Evolutionary conservation across 202 grass and related monocot species (phyloP), one percentile per base, ranked within the genome.

Genomic region (Carex sylvatica): DNA sequence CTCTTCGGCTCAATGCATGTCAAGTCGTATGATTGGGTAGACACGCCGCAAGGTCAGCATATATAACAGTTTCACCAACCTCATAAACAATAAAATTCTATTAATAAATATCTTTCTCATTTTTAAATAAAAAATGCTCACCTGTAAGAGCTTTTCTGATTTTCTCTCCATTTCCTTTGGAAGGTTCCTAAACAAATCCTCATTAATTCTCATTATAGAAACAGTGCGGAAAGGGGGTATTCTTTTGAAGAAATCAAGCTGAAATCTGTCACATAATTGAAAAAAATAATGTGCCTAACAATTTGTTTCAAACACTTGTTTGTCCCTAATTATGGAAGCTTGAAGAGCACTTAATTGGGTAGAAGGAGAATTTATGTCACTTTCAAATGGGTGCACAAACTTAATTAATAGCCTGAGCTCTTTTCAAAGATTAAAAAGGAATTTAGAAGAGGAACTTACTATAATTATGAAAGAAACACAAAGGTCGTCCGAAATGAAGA

Each of bases 1-100:
- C 89, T 97, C 14, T 84, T 94, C 0, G 94, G 94, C 3, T 86
- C 91, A 0, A 90, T 97, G 91, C 94, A 91, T 28, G 51, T 87
- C 51, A 91, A 92, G 86, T 97, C 94, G 0, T 97, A 97, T 14
- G 94, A 97, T 42, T 97, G 94, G 94, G 86, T 84, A 40, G 71
- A 82, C 84, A 46, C 70, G 18, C 56, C 73, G 16, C 51, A 82
- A 0, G 47, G 15, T 71, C 0, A 9, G 0, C 9, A 73, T 40
- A 40, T 40, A 40, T 0, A 15, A 59, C 23, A 8, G 12, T 59
- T 35, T 92, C 74, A 0, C 77, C 70, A 24, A 5, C 0, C 36
- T 4, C 14, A 53, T 10, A 24, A 35, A 59, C 28, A 28, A 61
- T 86, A 88, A 83, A 90, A 84, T 23, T 55, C 70, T 42, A 12